A percentile compares a stretch with the other conserved stretches of the same genome.
Conservation (phyloP, 2,329 filamentous ascomycete genomes). For the Aspergillus ustus region DNA sequence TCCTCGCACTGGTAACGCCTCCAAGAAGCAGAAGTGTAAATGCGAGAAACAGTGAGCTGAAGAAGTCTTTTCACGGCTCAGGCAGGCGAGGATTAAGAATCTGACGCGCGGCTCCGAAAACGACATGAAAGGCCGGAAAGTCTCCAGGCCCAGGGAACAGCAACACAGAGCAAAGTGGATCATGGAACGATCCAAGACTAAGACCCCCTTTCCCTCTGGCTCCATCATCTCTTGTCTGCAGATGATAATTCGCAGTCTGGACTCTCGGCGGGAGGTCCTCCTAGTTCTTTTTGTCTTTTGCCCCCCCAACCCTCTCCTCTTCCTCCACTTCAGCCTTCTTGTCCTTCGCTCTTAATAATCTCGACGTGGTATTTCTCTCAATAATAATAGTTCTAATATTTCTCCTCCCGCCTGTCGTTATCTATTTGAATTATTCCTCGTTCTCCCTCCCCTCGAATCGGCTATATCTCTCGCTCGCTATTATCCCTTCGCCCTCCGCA, state of each 20-base stretch:
- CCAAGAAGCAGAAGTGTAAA: background rate
- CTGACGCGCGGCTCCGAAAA: conserved; percentile 10
- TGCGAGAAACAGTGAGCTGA: background rate
- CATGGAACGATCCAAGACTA: background rate
- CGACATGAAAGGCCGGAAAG: background rate
- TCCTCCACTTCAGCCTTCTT: background rate
- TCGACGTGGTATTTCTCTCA: background rate
- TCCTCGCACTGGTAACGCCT: no score
- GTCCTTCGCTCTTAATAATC: background rate
- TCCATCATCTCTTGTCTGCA: background rate
- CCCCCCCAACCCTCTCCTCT: background rate
- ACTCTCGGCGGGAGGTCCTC: background rate
- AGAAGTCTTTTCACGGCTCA: background rate
- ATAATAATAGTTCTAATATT: background rate
- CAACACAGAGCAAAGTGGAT: background rate
- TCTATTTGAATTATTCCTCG: background rate
- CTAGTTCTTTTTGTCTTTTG: background rate
- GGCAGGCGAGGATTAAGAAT: conserved; percentile 5
- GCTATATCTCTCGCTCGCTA: conserved; percentile 14
- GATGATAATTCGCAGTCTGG: background rate
- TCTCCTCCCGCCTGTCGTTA: background rate
- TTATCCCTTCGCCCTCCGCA: background rate
- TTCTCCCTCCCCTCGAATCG: conserved; percentile 12
- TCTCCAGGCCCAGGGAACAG: background rate
- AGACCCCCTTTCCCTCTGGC: background rate